Evolutionary conservation across 129 eudicot genomes (phyloP), one percentile per base, ranked within the genome.

Genomic region (Pulicaria dysenterica): DNA sequence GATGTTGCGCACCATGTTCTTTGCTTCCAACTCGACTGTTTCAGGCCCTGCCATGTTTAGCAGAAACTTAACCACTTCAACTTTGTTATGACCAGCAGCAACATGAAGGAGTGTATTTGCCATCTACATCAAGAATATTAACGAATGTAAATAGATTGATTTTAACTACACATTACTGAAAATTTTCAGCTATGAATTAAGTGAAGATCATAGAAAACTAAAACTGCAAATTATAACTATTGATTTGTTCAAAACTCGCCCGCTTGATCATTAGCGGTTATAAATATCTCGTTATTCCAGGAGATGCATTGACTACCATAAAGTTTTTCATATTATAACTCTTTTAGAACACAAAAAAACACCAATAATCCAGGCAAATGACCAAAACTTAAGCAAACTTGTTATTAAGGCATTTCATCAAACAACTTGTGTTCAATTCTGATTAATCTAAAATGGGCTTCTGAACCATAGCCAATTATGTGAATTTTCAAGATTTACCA

Each of bases 81-180:
- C 85, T 38, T 78, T 88, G 79, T 94, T 94, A 86, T 90, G 83
- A 64, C 97, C 93, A 53, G 97, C 93, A 72, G 93, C 80, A 60
- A 94, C 97, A 75, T 94, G 99, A 75, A 94, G 99, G 40, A 97
- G 99, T 17, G 99, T 94, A 48, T 94, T 89, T 40, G 89, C 95
- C 99, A 94, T 90, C 99, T 94, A 81, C 79, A 86, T 62, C 34
- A 70, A 75, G 44, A 11, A 75, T 36, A 66, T 12, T 48, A 41
- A 24, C 14, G 31, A 63, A 77, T 17, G 59, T 54, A 51, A 38
- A 40, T 2, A 14, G 5, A 79, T 10, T 3, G 10, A 51, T 66
- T 36, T 36, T 36, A 46, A 14, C 9, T 15, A 69, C 16, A 69
- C 40, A 11, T 15, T 51, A 38, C 5, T 38, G 24, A 4, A 16